Base-by-base conservation (phyloP, 352 stramenopile species). In the Pythium rhizo-oryzae region DNA sequence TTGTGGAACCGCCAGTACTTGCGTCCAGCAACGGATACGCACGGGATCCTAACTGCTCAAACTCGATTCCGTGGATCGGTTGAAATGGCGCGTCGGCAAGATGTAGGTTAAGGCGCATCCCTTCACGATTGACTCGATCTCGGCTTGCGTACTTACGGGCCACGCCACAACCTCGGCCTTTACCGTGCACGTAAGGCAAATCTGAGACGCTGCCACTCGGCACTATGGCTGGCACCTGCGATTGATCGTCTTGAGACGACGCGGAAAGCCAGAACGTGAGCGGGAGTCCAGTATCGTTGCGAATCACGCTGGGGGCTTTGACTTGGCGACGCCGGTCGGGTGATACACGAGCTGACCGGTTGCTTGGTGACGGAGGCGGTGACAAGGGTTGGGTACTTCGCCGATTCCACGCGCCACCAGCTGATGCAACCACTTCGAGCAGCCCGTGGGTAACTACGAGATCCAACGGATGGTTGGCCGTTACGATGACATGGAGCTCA, bases 401-500 rank as follows among this genome's bases (percentile, higher is more conserved):
- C 11, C 79, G 84, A 65, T 90, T 90, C 82, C 85, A 94, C 0
- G 87, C 84, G 4, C 86, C 86, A 59, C 80, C 86, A 7, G 88
- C 87, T 33, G 87, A 96, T 39, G 86, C 86, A 24, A 87, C 69
- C 4, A 93, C 80, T 57, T 96, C 87, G 2, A 96, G 63, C 44
- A 96, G 74, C 7, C 84, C 86, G 35, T 96, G 86, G 0, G 86
- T 96, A 19, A 94, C 70, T 24, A 76, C 87, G n/a, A 96, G 65
- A 52, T 94, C 82, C 21, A 96, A 64, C 12, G 86, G 76, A 53
- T 91, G 82, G 12, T 81, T 84, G 15, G 87, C 87, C 1, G 78
- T 92, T 8, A 96, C 53, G 46, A 91, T 90, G 2, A 92, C 65
- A 46, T 96, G 86, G 35, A 94, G 72, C 57, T 91, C 81, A 47